Base-by-base conservation (phyloP, 2,329 filamentous ascomycete genomes). In the Aspergillus sclerotialis region DNA sequence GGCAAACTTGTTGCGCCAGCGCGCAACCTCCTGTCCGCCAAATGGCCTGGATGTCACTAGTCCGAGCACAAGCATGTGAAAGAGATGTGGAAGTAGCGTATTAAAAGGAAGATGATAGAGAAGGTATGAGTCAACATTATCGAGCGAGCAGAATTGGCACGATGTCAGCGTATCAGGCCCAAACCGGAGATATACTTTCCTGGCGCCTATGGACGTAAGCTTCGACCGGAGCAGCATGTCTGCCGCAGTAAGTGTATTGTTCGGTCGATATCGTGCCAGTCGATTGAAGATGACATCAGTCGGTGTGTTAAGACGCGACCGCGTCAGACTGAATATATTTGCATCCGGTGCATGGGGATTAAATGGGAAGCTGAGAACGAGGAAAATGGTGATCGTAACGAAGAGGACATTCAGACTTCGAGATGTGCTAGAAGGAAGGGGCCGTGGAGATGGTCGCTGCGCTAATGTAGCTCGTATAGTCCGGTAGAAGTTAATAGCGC, bases 221-320 rank as follows among this genome's bases (percentile, higher is more conserved):
- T 80, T 80, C 16, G 68, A 63, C 33, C 78, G 74, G 7, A 96
- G 71, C 15, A 71, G 63, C 32, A 76, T 68, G 62, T 96, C 89
- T 9, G 58, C 56, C 0, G 51, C 45, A 2, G 65, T 71, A 35
- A 74, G 60, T 11, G 53, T 46, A 12, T 60, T 60, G 5, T 56
- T 47, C 0, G 64, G 62, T 11, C 64, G 63, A 24, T 55, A 37
- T 4, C 58, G 52, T 1, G 69, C 62, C 7, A 96, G 72, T 11
- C 90, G 84, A 39, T 75, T 78, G 61, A 94, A 92, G 40, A 96
- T 73, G 21, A 93, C 80, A 53, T 90, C 84, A 27, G 77, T 81
- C n/a, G 87, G 80, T 27, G 84, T 90, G 51, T 88, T 84, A 12
- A 96, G 77, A 21, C 89, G 84, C 32, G 86, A 92, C 37, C 79